A percentile compares a stretch with the other conserved stretches of the same genome.
Evolutionary conservation across 2,329 filamentous ascomycete species (phyloP).

Genomic region (Trichophyton benhamiae): DNA sequence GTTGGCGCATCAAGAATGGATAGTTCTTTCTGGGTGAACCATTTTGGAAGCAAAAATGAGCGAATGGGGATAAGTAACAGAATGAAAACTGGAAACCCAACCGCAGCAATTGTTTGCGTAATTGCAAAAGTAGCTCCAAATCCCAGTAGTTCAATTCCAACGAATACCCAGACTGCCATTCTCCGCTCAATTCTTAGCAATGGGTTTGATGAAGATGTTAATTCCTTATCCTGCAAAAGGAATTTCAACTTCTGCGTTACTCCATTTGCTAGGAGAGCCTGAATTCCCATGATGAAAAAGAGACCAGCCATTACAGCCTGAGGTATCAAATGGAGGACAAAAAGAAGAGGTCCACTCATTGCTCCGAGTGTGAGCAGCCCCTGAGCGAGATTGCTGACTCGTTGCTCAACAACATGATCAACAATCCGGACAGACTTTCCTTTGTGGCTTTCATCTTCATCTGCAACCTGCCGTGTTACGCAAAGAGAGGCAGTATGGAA

Average conservation of each 20-base stretch:
- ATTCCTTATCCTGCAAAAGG: conserved; percentile 48
- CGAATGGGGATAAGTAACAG: conserved; percentile 55
- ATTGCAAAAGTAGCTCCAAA: conserved; percentile 73
- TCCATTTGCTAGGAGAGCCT: conserved; percentile 63
- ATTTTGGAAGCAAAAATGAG: conserved; percentile 49
- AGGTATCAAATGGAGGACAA: conserved; percentile 64
- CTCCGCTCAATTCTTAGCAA: conserved; percentile 51
- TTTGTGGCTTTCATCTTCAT: conserved; percentile 47
- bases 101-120: conserved; percentile 69
- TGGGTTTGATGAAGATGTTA: conserved; percentile 49
- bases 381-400: conserved; percentile 64
- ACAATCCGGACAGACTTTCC: conserved; percentile 52
- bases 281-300: conserved; percentile 75
- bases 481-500: conserved; percentile 72
- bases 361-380: conserved; percentile 66
- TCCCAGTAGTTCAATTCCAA: conserved; percentile 53
- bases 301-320: conserved; percentile 68
- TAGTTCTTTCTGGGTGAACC: conserved; percentile 51
- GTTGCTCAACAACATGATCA: conserved; percentile 53
- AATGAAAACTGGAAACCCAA: conserved; percentile 68
- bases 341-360: conserved; percentile 62
- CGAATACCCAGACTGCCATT: conserved; percentile 57
- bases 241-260: conserved; percentile 66
- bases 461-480: conserved; percentile 48
- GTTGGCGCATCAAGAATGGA: conserved; percentile 57